A percentile compares a stretch with the other conserved stretches of the same genome.
Conservation (phyloP, 148 eudicot species). For the Gaultheria prostrata region DNA sequence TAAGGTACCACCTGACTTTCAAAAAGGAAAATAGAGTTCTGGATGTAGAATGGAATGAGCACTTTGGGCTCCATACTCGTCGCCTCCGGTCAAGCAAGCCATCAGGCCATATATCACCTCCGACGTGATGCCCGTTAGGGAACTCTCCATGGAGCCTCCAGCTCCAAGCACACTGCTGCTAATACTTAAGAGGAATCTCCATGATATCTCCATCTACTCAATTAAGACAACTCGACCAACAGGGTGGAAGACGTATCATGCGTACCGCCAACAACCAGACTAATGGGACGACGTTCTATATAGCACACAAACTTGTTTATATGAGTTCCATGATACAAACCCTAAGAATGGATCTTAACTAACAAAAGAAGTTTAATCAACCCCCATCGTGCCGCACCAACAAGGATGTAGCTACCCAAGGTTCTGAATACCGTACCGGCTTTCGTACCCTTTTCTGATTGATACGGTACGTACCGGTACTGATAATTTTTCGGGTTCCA, state of each 20-base stretch:
- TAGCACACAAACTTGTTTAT: not conserved
- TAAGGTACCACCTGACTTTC: not conserved
- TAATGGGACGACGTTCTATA: not conserved
- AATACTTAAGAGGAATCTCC: not conserved
- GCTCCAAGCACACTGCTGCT: not conserved
- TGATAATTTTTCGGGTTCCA: no score
- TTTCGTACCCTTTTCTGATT: no score
- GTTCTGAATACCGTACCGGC: no score
- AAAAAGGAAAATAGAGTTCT: not conserved
- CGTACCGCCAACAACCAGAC: not conserved
- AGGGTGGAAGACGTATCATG: not conserved
- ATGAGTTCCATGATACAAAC: not conserved
- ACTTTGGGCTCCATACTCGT: not conserved
- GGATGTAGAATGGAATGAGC: not conserved
- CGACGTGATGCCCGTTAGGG: not conserved
- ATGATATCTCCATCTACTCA: not conserved
- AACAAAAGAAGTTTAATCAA: not conserved
- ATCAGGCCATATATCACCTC: not conserved
- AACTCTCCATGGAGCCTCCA: not conserved
- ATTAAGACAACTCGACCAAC: not conserved
- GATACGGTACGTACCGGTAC: no score
- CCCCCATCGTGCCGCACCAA: not conserved
- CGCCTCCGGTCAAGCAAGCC: not conserved
- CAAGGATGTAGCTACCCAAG: not conserved
- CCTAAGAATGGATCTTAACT: not conserved